Conservation (phyloP, 768 basidiomycete species). For the Russula vinacea region DNA sequence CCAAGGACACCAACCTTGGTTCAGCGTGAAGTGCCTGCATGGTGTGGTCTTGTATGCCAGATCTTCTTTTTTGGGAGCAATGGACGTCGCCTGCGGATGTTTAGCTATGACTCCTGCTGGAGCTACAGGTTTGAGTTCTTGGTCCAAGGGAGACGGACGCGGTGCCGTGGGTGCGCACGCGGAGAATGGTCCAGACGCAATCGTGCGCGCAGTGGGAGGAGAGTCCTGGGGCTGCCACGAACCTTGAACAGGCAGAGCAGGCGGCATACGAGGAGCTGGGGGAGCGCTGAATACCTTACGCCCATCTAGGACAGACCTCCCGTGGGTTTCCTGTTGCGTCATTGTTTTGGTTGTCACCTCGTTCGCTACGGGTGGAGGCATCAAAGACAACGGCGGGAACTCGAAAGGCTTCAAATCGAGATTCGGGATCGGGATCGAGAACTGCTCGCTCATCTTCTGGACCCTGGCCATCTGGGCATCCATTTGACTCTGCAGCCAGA, state of each 20-base stretch:
- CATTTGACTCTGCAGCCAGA: conserved; percentile 10
- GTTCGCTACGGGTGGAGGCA: neutral
- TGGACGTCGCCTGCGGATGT: neutral
- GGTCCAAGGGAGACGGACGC: neutral
- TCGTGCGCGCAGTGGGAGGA: neutral
- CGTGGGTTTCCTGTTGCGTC: neutral
- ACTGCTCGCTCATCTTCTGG: conserved; percentile 10
- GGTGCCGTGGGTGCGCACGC: no score
- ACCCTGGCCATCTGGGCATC: conserved; percentile 3
- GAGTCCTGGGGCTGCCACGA: neutral
- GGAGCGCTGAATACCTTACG: neutral
- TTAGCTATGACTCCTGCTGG: no score
- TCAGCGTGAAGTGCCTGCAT: conserved; percentile 14
- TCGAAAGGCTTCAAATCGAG: conserved; percentile 3
- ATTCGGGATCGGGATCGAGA: conserved; percentile 14
- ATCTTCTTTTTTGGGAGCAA: conserved; percentile 3
- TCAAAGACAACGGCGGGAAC: neutral
- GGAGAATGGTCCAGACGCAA: neutral
- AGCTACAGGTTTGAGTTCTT: neutral
- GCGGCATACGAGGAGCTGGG: neutral
- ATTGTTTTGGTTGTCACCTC: no score
- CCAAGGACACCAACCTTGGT: conserved; percentile 15
- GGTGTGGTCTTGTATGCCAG: conserved; percentile 19
- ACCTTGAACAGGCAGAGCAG: neutral
- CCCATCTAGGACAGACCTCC: neutral